A percentile compares a stretch with the other conserved stretches of the same genome.
Evolutionary conservation across 2,329 filamentous ascomycete species (phyloP).

Genomic region (Colletotrichum musae): DNA sequence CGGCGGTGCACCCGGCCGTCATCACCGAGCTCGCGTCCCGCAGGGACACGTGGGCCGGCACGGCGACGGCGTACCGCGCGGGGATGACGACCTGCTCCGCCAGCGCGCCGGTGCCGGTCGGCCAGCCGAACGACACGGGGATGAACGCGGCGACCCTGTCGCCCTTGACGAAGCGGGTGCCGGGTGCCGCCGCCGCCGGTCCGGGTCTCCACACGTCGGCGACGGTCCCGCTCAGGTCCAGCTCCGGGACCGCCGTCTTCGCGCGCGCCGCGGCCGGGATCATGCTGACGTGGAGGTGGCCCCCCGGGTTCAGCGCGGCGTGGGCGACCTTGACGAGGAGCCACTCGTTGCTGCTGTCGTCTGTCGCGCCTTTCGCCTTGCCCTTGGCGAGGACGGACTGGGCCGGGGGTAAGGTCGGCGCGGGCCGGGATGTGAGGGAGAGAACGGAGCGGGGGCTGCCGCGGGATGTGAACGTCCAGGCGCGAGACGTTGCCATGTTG

Average conservation of each 20-base stretch:
- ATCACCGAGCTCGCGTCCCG: conserved; percentile 55
- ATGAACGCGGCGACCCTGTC: conserved; percentile 57
- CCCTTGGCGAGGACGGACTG: conserved; percentile 47
- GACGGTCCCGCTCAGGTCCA: conserved; percentile 60
- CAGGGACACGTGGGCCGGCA: conserved; percentile 48
- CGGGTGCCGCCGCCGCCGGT: not conserved
- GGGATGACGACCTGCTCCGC: conserved; percentile 56
- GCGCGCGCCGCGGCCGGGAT: conserved; percentile 55
- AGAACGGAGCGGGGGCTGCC: conserved; percentile 48
- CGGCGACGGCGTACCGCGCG: conserved; percentile 50
- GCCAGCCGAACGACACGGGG: conserved; percentile 49
- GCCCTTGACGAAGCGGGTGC: conserved; percentile 47
- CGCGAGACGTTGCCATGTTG: conserved; percentile 42
- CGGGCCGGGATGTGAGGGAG: conserved; percentile 43
- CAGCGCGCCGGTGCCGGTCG: conserved; percentile 56
- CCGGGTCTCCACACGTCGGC: conserved; percentile 51
- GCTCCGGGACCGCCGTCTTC: conserved; percentile 55
- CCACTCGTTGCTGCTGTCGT: conserved; percentile 46
- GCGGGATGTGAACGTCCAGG: conserved; percentile 49
- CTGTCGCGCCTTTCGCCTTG: conserved; percentile 44
- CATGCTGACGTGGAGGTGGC: conserved; percentile 57
- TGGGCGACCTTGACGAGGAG: conserved; percentile 58
- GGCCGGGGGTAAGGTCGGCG: conserved; percentile 47
- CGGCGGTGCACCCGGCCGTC: conserved; percentile 55
- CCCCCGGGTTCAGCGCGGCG: conserved; percentile 61